Conservation (phyloP, 257 asterid species). For the Nemophila menziesii region DNA sequence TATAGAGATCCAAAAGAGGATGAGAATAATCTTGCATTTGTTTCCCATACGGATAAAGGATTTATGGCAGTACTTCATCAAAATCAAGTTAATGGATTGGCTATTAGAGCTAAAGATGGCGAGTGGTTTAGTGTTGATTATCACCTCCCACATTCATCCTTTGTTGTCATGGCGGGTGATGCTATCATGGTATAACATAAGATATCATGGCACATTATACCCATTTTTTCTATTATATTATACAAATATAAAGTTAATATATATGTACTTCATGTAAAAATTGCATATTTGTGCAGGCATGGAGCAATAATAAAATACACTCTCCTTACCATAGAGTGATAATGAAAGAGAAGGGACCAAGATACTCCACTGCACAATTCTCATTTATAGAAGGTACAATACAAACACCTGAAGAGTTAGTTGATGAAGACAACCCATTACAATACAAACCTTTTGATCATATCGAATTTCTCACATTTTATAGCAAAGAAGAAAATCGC, state of each 20-base stretch:
- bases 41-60: constrained; percentile 65
- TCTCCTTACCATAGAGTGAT: constrained; percentile 54
- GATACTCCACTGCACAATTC: constrained; percentile 58
- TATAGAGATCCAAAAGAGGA: constrained; percentile 28
- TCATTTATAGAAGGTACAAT: constrained; percentile 50
- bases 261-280: background rate
- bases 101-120: constrained; percentile 52
- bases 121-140: constrained; percentile 47
- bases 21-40: constrained; percentile 46
- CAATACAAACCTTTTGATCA: constrained; percentile 49
- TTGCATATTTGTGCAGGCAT: constrained; percentile 31
- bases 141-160: constrained; percentile 39
- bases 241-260: no score
- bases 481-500: constrained; percentile 15
- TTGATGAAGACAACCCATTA: constrained; percentile 43
- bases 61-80: constrained; percentile 71
- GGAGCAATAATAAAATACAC: constrained; percentile 60
- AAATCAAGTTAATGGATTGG: constrained; percentile 49
- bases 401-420: constrained; percentile 45
- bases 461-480: constrained; percentile 45
- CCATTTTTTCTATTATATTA: no score
- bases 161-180: constrained; percentile 79
- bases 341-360: constrained; percentile 43
- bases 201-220: background rate
- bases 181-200: constrained; percentile 42